phyloP scores from a whole-genome alignment of 1,284 basidiomycete species.

The Stygiomarasmius scandens region DNA sequence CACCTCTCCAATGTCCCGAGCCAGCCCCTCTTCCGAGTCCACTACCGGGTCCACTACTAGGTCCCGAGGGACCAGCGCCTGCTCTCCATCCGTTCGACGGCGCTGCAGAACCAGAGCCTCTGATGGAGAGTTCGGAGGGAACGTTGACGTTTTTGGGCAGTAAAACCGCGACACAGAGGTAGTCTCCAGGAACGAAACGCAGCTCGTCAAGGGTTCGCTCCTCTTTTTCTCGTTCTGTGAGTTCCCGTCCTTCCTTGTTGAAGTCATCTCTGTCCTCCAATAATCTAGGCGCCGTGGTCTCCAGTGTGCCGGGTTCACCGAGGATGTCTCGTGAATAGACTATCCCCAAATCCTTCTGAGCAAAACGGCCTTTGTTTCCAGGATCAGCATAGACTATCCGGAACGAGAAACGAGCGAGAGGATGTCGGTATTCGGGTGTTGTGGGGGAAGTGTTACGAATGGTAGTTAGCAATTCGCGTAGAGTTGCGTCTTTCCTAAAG shows the following conservation, averaged over 20 bases:
- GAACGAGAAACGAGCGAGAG: constrained; percentile 77
- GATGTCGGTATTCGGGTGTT: constrained; percentile 71
- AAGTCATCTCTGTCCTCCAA: constrained; percentile 52
- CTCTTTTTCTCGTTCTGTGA: constrained; percentile 49
- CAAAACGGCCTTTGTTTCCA: constrained; percentile 64
- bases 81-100: constrained; percentile 43
- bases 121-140: constrained; percentile 50
- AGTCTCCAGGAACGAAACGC: constrained; percentile 77
- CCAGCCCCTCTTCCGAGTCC: constrained; percentile 49
- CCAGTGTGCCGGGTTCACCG: constrained; percentile 69
- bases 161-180: constrained; percentile 67
- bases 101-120: constrained; percentile 42
- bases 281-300: constrained; percentile 57
- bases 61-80: constrained; percentile 31
- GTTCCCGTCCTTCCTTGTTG: constrained; percentile 29
- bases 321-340: constrained; percentile 81
- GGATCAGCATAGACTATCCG: constrained; percentile 76
- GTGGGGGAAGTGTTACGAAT: constrained; percentile 68
- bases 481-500: constrained; percentile 74
- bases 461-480: constrained; percentile 74
- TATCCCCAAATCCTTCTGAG: constrained; percentile 75
- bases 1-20: constrained; percentile 72
- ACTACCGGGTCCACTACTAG: constrained; percentile 37
- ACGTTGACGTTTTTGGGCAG: constrained; percentile 66
- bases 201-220: constrained; percentile 76